These are phyloP conservation scores for Trichoderma semiorbis DNA, from an alignment of 2,329 filamentous ascomycete genomes.

Conservation along the genomic window DNA sequence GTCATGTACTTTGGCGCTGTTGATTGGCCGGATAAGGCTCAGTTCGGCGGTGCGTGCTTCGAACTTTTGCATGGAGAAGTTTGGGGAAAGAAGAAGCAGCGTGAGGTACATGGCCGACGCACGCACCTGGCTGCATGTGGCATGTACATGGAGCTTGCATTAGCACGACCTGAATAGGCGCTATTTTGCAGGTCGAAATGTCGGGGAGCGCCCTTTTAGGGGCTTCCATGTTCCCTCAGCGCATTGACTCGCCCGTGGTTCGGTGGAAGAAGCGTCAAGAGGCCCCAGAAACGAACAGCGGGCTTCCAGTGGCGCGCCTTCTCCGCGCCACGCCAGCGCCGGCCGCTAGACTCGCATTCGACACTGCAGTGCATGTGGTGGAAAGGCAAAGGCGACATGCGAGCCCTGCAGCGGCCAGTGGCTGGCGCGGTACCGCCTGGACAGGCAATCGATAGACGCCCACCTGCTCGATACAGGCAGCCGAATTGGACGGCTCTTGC, in stretches of 20 bases:
- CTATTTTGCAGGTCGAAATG: background rate
- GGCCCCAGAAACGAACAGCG: conserved; percentile 22
- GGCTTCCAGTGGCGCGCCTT: background rate
- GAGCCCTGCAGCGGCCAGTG: background rate
- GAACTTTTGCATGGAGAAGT: background rate
- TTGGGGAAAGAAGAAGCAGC: background rate
- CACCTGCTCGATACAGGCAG: conserved; percentile 13
- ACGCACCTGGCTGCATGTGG: background rate
- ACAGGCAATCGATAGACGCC: background rate
- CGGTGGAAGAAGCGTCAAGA: background rate
- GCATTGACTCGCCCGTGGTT: background rate
- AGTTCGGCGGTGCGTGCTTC: background rate
- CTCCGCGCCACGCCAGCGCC: background rate
- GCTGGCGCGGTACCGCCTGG: background rate
- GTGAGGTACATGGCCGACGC: background rate
- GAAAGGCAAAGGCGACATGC: background rate
- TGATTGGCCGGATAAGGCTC: background rate
- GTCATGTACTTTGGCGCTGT: background rate
- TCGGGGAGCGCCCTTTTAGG: background rate
- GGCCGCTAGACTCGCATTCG: too few relatives aligned
- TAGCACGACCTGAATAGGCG: background rate
- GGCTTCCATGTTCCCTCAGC: background rate
- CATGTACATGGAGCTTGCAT: background rate
- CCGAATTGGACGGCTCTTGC: conserved; percentile 1
- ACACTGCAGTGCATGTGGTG: too few relatives aligned